Percentiles rank a stretch among this genome's conserved stretches.
These are phyloP conservation scores for Eustoma russellianum DNA, from an alignment of 257 asterid genomes.

Conservation along the genomic window DNA sequence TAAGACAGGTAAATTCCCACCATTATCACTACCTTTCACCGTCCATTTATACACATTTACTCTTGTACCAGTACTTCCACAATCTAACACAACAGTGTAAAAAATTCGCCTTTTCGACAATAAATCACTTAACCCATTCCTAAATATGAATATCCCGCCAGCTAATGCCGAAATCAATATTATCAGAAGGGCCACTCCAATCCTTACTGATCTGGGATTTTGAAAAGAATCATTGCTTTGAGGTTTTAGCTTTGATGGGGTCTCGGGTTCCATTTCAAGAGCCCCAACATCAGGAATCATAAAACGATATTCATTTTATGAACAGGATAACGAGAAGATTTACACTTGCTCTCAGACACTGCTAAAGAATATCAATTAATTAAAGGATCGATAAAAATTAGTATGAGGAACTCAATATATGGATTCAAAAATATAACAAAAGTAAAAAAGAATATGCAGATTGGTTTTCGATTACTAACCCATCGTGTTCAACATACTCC, in stretches of 20 bases:
- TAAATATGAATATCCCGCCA: conserved; percentile 22
- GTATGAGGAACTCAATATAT: too few relatives aligned
- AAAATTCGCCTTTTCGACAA: conserved; percentile 18
- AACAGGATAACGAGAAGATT: too few relatives aligned
- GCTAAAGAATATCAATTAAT: neutral
- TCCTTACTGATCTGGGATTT: conserved; percentile 24
- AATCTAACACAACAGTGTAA: conserved; percentile 69
- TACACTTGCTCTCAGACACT: neutral
- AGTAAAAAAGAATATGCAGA: too few relatives aligned
- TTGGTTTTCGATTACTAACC: too few relatives aligned
- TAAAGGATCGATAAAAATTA: neutral
- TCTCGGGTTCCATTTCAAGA: conserved; percentile 49
- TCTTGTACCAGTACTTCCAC: conserved; percentile 87
- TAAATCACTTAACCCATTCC: conserved; percentile 10
- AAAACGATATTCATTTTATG: neutral
- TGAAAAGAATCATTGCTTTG: conserved; percentile 15
- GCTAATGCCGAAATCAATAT: conserved; percentile 26
- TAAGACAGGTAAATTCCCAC: conserved; percentile 45
- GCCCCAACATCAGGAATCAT: conserved; percentile 6
- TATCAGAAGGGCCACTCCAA: conserved; percentile 18
- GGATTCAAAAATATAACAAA: too few relatives aligned
- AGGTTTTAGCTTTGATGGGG: conserved; percentile 60
- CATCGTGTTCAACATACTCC: too few relatives aligned
- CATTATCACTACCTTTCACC: conserved; percentile 14
- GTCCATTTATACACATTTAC: conserved; percentile 67